phyloP scores from a whole-genome alignment of 176 grass and related monocot species.

The Aechmea fasciata region DNA sequence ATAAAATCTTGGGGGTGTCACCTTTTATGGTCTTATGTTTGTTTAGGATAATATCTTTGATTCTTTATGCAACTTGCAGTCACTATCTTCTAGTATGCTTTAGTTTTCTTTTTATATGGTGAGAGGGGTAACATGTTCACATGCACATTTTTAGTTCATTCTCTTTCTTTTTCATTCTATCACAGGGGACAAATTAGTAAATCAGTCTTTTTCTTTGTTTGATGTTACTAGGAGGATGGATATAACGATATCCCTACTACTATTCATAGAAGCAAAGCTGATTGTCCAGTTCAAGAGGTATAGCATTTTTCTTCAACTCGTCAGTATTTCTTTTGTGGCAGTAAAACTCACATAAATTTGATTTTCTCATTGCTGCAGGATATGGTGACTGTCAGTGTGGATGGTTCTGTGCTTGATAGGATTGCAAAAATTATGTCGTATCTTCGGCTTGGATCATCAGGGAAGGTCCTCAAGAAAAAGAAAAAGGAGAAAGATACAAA shows the following conservation, averaged over 20 bases:
- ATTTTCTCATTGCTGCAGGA: constrained; percentile 50
- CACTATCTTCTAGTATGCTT: neutral
- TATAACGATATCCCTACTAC: constrained; percentile 91
- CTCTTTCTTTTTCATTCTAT: neutral
- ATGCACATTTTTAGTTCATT: neutral
- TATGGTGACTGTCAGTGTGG: constrained; percentile 88
- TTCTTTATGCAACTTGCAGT: no score
- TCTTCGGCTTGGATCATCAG: constrained; percentile 93
- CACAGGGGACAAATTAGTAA: neutral
- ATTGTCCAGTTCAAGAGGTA: constrained; percentile 79
- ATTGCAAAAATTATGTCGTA: constrained; percentile 99
- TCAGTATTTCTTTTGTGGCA: neutral
- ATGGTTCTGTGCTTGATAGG: constrained; percentile 92
- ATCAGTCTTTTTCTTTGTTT: constrained; percentile 5
- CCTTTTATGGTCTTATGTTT: no score
- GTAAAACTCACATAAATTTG: neutral
- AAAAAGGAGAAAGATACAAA: constrained; percentile 87
- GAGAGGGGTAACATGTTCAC: neutral
- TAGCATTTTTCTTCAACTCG: neutral
- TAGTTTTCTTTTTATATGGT: neutral
- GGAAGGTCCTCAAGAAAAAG: constrained; percentile 98
- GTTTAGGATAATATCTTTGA: no score
- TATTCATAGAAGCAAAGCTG: constrained; percentile 95
- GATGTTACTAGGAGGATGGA: constrained; percentile 66
- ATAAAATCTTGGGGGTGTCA: no score